These are phyloP conservation scores for Oligophagozyma castellii DNA, from an alignment of 1,139 yeast genomes.

Conservation along the genomic window DNA sequence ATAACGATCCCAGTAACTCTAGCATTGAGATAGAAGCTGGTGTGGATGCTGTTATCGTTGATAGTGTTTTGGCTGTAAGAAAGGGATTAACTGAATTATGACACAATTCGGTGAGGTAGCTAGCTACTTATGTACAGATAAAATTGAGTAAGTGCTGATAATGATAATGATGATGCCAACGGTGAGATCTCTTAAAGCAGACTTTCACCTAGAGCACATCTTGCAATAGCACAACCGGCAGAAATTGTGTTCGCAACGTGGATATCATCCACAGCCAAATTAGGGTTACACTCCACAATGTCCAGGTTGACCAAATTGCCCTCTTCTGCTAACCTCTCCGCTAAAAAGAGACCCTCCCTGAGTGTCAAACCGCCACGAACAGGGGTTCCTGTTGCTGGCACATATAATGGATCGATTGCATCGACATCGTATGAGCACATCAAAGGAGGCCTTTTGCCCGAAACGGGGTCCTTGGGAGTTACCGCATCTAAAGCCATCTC, in stretches of 20 bases:
- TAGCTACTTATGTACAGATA: slow-evolving; percentile 1
- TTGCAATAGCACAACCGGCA: slow-evolving; percentile 82
- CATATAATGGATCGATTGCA: slow-evolving; percentile 87
- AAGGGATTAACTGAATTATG: slow-evolving; percentile 42
- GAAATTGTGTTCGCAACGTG: slow-evolving; percentile 77
- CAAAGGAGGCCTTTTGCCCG: slow-evolving; percentile 57
- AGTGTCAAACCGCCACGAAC: slow-evolving; percentile 92
- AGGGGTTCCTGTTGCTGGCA: slow-evolving; percentile 96
- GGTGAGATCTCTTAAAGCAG: slow-evolving; percentile 45
- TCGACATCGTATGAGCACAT: slow-evolving; percentile 93
- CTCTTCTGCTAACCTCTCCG: slow-evolving; percentile 83
- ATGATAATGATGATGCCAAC: neutral
- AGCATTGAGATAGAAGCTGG: slow-evolving; percentile 84
- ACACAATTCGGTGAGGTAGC: neutral
- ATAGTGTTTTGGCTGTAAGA: slow-evolving; percentile 84
- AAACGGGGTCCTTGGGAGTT: slow-evolving; percentile 31
- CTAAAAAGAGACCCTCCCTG: slow-evolving; percentile 86
- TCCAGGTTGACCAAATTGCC: slow-evolving; percentile 81
- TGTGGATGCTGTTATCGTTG: slow-evolving; percentile 95
- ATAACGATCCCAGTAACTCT: slow-evolving; percentile 78
- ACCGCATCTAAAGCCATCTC: slow-evolving; percentile 79
- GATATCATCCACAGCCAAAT: slow-evolving; percentile 62
- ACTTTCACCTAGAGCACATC: slow-evolving; percentile 92
- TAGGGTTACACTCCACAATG: slow-evolving; percentile 88
- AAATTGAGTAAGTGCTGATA: neutral